These are phyloP conservation scores for Pseudoneurospora amorphoporcata DNA, from an alignment of 495 filamentous ascomycete species.

Conservation along the genomic window DNA sequence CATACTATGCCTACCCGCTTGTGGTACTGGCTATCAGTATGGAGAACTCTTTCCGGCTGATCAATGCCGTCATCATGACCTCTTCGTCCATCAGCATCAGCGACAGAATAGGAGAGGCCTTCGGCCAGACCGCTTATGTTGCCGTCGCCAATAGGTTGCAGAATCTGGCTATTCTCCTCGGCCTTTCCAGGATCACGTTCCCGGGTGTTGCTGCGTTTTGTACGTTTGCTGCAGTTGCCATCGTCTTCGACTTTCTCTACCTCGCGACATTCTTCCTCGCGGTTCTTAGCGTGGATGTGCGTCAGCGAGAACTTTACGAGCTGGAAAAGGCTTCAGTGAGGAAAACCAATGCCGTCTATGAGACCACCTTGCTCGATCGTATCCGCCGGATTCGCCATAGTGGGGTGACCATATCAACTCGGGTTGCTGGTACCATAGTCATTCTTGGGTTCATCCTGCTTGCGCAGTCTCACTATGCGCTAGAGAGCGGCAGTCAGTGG, in stretches of 20 bases:
- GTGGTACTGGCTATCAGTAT: constrained; percentile 61
- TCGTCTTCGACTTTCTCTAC: constrained; percentile 60
- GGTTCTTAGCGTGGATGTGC: constrained; percentile 64
- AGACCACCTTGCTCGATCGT: constrained; percentile 38
- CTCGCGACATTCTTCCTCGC: constrained; percentile 63
- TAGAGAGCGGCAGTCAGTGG: constrained; percentile 35
- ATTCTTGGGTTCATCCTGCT: constrained; percentile 51
- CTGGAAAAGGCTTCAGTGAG: constrained; percentile 34
- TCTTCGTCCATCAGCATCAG: constrained; percentile 50
- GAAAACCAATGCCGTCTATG: constrained; percentile 16
- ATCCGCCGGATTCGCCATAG: constrained; percentile 39
- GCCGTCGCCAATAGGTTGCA: constrained; percentile 49
- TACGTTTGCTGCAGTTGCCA: constrained; percentile 55
- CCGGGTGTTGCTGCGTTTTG: constrained; percentile 59
- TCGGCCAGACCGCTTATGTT: constrained; percentile 58
- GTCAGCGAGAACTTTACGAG: constrained; percentile 52
- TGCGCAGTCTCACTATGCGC: constrained; percentile 57
- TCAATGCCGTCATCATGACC: constrained; percentile 57
- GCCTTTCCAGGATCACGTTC: constrained; percentile 46
- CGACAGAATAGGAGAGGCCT: constrained; percentile 51
- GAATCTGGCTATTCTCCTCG: constrained; percentile 47
- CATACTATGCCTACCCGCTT: constrained; percentile 53
- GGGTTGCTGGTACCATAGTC: constrained; percentile 50
- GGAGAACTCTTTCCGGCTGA: constrained; percentile 62
- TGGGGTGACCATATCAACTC: constrained; percentile 43